Evolutionary conservation across 768 basidiomycete species (phyloP).

Genomic region (Sistotremastrum suecicum): DNA sequence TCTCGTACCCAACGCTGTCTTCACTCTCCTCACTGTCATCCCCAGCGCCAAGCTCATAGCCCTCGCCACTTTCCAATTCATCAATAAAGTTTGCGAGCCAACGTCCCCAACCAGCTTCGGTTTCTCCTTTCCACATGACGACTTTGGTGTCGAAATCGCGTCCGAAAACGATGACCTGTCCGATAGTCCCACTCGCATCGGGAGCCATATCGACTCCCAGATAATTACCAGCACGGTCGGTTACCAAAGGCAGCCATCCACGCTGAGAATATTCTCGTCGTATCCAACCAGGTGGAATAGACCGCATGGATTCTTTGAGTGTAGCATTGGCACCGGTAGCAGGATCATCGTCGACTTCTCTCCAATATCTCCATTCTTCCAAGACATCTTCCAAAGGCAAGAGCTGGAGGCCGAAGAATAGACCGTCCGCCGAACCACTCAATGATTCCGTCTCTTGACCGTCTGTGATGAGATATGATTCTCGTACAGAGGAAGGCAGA

Average conservation of each 20-base stretch:
- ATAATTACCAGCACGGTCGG: conserved; percentile 92
- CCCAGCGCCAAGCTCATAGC: conserved; percentile 58
- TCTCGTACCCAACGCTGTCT: conserved; percentile 74
- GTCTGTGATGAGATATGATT: conserved; percentile 77
- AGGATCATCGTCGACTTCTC: conserved; percentile 84
- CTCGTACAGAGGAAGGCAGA: conserved; percentile 77
- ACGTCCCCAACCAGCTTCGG: conserved; percentile 83
- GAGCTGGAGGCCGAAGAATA: conserved; percentile 92
- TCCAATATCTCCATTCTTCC: conserved; percentile 95
- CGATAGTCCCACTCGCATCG: conserved; percentile 53
- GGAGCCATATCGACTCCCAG: conserved; percentile 92
- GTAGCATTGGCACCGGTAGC: conserved; percentile 64
- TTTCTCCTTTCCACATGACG: conserved; percentile 86
- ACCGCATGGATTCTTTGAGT: conserved; percentile 67
- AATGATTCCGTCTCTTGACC: conserved; percentile 90
- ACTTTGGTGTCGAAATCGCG: conserved; percentile 97
- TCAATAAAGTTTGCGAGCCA: conserved; percentile 89
- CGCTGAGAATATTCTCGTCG: conserved; percentile 81
- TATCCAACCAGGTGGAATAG: conserved; percentile 83
- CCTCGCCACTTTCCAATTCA: conserved; percentile 82
- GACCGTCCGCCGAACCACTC: conserved; percentile 76
- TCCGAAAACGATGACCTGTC: conserved; percentile 98
- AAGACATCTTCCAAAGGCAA: conserved; percentile 86
- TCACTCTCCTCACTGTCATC: conserved; percentile 56
- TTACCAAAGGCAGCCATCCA: conserved; percentile 93